Conservation (phyloP, 129 eudicot species). For the Tagetes patula region DNA sequence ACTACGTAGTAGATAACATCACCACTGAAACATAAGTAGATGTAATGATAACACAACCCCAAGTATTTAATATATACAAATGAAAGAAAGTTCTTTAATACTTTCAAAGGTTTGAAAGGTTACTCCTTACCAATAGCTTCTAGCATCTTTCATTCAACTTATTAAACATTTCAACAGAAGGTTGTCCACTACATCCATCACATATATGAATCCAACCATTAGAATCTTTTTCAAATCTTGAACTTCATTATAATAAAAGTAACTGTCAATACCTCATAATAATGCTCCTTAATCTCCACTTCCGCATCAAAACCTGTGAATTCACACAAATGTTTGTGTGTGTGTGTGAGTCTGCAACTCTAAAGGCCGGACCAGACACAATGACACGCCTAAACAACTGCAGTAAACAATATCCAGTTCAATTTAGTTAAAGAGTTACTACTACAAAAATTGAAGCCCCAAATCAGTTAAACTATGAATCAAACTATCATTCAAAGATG, state of each 20-base stretch:
- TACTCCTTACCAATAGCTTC: conserved; percentile 78
- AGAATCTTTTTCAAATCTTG: neutral
- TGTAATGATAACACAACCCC: neutral
- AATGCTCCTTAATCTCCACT: conserved; percentile 85
- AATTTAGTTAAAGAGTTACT: too few relatives aligned
- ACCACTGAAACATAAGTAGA: conserved; percentile 4
- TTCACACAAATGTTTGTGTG: conserved; percentile 91
- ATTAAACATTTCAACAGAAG: conserved; percentile 80
- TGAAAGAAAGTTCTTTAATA: conserved; percentile 5
- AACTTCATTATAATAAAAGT: neutral
- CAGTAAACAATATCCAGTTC: too few relatives aligned
- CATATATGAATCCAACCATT: conserved; percentile 34
- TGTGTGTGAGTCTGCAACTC: conserved; percentile 83
- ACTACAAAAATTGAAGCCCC: too few relatives aligned
- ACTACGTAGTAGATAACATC: conserved; percentile 51
- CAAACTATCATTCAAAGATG: too few relatives aligned
- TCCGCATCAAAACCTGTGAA: conserved; percentile 91
- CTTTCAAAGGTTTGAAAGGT: conserved; percentile 82
- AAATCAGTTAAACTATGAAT: too few relatives aligned
- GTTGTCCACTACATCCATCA: conserved; percentile 87
- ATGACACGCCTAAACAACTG: conserved; percentile 59
- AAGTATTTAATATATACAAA: neutral
- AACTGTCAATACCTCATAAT: conserved; percentile 57
- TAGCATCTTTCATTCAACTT: conserved; percentile 66
- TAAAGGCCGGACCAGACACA: conserved; percentile 80